These are phyloP conservation scores for Panicum miliaceum DNA, from an alignment of 176 grass and related monocot species.

Conservation along the genomic window DNA sequence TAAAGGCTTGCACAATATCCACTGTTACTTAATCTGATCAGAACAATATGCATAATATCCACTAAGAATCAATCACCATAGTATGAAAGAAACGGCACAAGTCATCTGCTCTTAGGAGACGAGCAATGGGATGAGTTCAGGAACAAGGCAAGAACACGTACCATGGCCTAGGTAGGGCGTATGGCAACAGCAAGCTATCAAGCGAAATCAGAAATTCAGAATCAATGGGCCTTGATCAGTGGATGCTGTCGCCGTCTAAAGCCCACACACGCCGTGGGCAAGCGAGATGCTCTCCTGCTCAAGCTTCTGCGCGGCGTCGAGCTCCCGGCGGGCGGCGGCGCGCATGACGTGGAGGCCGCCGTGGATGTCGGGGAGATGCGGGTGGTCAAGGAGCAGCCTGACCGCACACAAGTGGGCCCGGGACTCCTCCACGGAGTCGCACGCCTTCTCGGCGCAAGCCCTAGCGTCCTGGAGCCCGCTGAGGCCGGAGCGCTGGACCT, in stretches of 20 bases:
- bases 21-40: neutral
- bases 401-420: neutral
- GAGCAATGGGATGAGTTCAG: too few species aligned
- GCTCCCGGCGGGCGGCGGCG: neutral
- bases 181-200: too few species aligned
- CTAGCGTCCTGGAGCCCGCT: neutral
- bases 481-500: neutral
- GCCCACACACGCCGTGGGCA: too few species aligned
- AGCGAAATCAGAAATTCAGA: too few species aligned
- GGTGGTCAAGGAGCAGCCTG: neutral
- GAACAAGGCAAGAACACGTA: too few species aligned
- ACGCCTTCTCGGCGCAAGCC: neutral
- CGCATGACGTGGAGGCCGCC: neutral
- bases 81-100: neutral
- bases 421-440: neutral
- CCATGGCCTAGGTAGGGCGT: too few species aligned
- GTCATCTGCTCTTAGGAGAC: too few species aligned
- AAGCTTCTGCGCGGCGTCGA: neutral
- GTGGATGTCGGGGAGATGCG: neutral
- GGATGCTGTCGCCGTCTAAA: neutral
- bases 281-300: neutral
- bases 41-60: too few species aligned
- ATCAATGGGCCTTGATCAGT: neutral
- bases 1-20: neutral
- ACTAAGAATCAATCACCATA: neutral